Evolutionary conservation across 805 yeast species (phyloP), one percentile per base, ranked within the genome.

Genomic region (Yamadazyma takamatsuzukensis): DNA sequence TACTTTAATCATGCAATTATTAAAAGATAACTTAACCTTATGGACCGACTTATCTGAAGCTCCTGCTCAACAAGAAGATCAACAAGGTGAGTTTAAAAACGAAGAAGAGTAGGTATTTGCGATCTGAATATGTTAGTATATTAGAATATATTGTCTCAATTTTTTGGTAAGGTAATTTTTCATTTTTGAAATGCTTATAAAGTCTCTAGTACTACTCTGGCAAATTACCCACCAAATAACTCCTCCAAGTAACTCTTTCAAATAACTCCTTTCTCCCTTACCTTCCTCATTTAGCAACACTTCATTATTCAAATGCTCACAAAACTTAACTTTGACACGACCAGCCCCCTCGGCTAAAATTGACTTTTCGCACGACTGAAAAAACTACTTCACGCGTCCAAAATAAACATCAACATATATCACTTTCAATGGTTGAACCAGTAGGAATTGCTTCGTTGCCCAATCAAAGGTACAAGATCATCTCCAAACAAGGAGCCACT

Each of bases 11-110:
- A 93, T 93, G 98, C 97, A 93, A 79, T 80, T 93, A 64, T 80
- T 93, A 64, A 84, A 97, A 74, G 97, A 93, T 71, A 90, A 90
- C 79, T 76, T 90, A 73, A 90, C 97, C 48, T 80, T 90, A 73
- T 90, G 98, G 98, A 88, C 96, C 49, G 96, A 87, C 61, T 83
- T 86, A 82, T 81, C 89, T 32, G 90, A 84, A 65, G 80, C 88
- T 34, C 71, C 71, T 34, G 67, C 64, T 39, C 69, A 61, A 44
- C 49, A 51, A 33, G 67, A 61, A 39, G 60, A 56, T 33, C 59
- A 45, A 43, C 44, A 37, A 39, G 39, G 35, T 33, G 46, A 42
- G 13, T 36, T 39, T 23, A 42, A 42, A 33, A 37, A 39, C 33
- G 47, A 42, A 17, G 47, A 42, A 26, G 47, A 42, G 17, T 42